Evolutionary conservation across 305 asterid species (phyloP), one percentile per base, ranked within the genome.

Genomic region (Solanum hybrid): DNA sequence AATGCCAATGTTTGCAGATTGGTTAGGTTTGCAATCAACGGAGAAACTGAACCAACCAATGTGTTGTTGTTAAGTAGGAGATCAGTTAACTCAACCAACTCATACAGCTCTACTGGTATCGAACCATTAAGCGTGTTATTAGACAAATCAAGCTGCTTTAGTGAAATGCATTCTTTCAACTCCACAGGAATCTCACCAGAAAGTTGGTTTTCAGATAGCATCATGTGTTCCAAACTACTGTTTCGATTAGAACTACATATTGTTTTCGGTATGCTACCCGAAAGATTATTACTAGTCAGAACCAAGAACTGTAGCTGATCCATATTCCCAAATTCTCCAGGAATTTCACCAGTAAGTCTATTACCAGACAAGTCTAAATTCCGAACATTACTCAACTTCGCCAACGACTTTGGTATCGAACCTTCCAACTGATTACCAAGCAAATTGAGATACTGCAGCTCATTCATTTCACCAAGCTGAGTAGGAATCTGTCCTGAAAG

Each of bases 51-150:
- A 75, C 98, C 99, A 27, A 93, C 93, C 86, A 97, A 87, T 4
- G 93, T 94, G 93, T 96, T 97, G 77, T 97, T 96, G 94, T 96
- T 95, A 86, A 97, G 98, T 91, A 95, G 36, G 89, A 97, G 93
- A 93, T 96, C 98, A 11, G 98, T 96, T 76, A 96, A 90, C 37
- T 89, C 93, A 38, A 79, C 70, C 95, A 95, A 82, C 91, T 93
- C 93, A 68, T 94, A 96, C n/a, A 97, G 86, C 95, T 95, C 98
- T 3, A 20, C 2, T 0, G 99, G 99, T 27, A 97, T 94, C 70
- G 79, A n/a, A 8, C 99, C 98, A 32, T 85, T 85, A 76, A 97
- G 96, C 10, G 97, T 94, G 39, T 96, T 97, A 10, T 96, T 97
- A 10, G 98, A 96, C 95, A 97, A 91, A 91, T 97, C 99, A 4